Base-by-base conservation (phyloP, 345 rosid genomes). In the Gossypium anomalum region DNA sequence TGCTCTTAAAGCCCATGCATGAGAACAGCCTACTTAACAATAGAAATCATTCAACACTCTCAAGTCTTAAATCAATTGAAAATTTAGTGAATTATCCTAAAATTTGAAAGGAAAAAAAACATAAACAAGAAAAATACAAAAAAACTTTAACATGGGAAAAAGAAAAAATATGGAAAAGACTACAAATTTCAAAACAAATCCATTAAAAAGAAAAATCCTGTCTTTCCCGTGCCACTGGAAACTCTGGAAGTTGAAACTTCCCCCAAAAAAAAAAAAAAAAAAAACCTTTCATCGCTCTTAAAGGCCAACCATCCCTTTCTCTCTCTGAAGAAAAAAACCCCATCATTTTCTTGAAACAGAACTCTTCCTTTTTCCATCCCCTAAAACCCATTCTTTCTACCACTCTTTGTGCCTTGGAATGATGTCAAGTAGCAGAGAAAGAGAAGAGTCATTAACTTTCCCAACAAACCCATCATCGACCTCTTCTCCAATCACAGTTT, bases 361-460 rank as follows among this genome's bases (percentile, higher is more conserved):
- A 25, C 13, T 11, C 58, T 49, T 51, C 19, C 23, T 9, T 68
- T 49, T 25, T 3, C 58, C 72, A 15, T 25, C 44, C 9, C 23
- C 9, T 9, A 15, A 49, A 25, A 23, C 44, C 23, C 3, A 23
- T 48, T 14, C 6, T 69, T 27, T 68, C 8, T 23, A 8, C 34
- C 73, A 16, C 16, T 51, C 5, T 51, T 25, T 69, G 72, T 25
- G 59, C 23, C 20, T 51, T 69, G 59, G 17, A 51, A 49, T 72
- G 75, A 90, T 90, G 92, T 87, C 86, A 64, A 89, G 88, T 76
- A 85, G 75, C 75, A 86, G 91, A 72, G 91, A 87, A 43, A 80
- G 89, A 72, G 92, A 87, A 38, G 94, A 87, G 53, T 79, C 85
- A 55, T 86, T 89, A 29, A 77, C 87, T 9, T 87, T 87, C 34